A percentile compares a stretch with the other conserved stretches of the same genome.
phyloP scores from a whole-genome alignment of 331 rosid genomes.

The Ulmus americana region DNA sequence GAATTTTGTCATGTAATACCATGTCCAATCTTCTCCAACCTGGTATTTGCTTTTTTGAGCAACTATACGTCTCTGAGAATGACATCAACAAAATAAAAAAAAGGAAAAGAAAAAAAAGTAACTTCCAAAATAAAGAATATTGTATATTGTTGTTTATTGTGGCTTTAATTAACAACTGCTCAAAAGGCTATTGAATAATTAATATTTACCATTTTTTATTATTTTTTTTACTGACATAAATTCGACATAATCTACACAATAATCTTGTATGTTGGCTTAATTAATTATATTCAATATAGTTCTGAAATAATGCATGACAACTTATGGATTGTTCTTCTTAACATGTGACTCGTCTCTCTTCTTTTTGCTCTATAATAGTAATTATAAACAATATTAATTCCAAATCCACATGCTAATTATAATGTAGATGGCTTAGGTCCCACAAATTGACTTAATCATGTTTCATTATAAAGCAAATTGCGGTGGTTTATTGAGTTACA shows the following conservation, averaged over 20 bases:
- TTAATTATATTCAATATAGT: neutral
- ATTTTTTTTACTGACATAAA: neutral
- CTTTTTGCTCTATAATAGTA: neutral
- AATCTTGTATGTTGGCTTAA: neutral
- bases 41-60: constrained; percentile 6
- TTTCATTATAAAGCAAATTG: neutral
- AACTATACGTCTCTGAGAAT: constrained; percentile 1
- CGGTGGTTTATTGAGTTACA: neutral
- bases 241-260: neutral
- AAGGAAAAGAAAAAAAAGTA: neutral
- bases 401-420: too few species aligned
- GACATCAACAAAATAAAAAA: neutral
- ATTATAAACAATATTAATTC: too few species aligned
- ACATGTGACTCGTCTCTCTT: neutral
- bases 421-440: neutral
- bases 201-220: too few species aligned
- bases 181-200: neutral
- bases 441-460: neutral
- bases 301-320: neutral
- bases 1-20: constrained; percentile 12
- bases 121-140: constrained; percentile 9
- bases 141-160: constrained; percentile 4
- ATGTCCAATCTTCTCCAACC: constrained; percentile 16
- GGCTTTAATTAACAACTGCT: neutral
- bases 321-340: neutral